A percentile compares a stretch with the other conserved stretches of the same genome.
Conservation (phyloP, 1,139 yeast genomes). For the Torulaspora globosa region DNA sequence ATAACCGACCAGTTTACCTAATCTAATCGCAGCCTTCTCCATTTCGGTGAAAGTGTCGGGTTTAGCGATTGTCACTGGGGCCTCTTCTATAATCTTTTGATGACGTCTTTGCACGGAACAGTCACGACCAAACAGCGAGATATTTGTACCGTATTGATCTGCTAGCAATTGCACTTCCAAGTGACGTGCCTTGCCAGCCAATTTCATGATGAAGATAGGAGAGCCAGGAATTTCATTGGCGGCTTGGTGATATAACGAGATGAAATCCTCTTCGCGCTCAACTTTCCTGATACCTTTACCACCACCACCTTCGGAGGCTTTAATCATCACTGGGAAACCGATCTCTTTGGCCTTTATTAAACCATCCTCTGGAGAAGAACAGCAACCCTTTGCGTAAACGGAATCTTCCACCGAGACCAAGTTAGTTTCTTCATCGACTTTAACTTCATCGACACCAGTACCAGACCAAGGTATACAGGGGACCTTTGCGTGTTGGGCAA, state of each 20-base stretch:
- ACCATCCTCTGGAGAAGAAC: constrained; percentile 82
- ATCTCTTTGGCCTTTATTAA: constrained; percentile 73
- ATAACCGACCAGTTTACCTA: constrained; percentile 93
- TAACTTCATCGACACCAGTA: constrained; percentile 85
- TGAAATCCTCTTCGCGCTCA: constrained; percentile 68
- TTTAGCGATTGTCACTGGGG: constrained; percentile 91
- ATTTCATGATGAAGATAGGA: constrained; percentile 89
- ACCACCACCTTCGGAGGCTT: constrained; percentile 99
- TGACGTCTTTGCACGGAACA: constrained; percentile 98
- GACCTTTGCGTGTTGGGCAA: constrained; percentile 95
- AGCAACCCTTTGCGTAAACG: constrained; percentile 83
- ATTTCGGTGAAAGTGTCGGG: constrained; percentile 79
- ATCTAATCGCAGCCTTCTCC: constrained; percentile 96
- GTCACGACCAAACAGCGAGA: constrained; percentile 91
- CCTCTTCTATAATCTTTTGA: constrained; percentile 94
- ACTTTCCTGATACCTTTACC: constrained; percentile 97
- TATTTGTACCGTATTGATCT: constrained; percentile 92
- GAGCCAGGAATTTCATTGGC: constrained; percentile 95
- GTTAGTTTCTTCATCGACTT: constrained; percentile 59
- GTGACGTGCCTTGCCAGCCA: constrained; percentile 94
- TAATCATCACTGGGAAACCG: constrained; percentile 95
- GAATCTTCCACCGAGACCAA: constrained; percentile 85
- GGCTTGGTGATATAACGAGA: constrained; percentile 74
- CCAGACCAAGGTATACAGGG: constrained; percentile 99
- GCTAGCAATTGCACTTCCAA: constrained; percentile 92